Percentiles rank a stretch among this genome's conserved stretches.
Conservation (phyloP, 805 yeast genomes). For the Pichia sporocuriosa region DNA sequence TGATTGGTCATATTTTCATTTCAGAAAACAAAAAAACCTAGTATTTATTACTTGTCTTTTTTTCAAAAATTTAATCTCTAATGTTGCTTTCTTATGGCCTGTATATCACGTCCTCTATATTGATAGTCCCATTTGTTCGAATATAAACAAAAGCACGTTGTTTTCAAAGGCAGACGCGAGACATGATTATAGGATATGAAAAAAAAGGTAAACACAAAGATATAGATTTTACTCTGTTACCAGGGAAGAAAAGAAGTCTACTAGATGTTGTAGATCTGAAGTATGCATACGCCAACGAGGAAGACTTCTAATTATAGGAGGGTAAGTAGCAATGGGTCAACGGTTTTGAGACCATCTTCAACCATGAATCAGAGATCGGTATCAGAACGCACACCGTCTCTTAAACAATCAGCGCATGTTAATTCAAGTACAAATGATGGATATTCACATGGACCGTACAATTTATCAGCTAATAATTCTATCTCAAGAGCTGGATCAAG, state of each 20-base stretch:
- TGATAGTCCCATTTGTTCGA: too few relatives aligned
- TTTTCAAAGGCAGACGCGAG: too few relatives aligned
- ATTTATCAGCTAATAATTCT: not conserved
- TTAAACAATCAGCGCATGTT: not conserved
- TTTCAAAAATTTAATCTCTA: too few relatives aligned
- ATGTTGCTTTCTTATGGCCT: too few relatives aligned
- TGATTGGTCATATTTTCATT: too few relatives aligned
- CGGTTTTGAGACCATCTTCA: conserved; percentile 2
- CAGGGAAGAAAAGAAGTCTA: too few relatives aligned
- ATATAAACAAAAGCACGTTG: too few relatives aligned
- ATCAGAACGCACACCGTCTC: not conserved
- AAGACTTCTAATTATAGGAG: not conserved
- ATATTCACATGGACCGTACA: not conserved
- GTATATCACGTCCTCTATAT: too few relatives aligned
- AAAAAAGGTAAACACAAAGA: not conserved
- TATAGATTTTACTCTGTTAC: too few relatives aligned
- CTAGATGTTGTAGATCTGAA: not conserved
- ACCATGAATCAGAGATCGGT: not conserved
- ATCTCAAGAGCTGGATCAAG: not conserved
- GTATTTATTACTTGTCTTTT: too few relatives aligned
- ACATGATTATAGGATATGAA: too few relatives aligned
- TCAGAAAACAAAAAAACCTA: too few relatives aligned
- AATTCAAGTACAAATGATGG: not conserved
- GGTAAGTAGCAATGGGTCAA: not conserved
- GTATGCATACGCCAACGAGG: conserved; percentile 7